Percentiles rank a stretch among this genome's conserved stretches.
phyloP scores from a whole-genome alignment of 352 stramenopile species.

The Pythium periplocum region DNA sequence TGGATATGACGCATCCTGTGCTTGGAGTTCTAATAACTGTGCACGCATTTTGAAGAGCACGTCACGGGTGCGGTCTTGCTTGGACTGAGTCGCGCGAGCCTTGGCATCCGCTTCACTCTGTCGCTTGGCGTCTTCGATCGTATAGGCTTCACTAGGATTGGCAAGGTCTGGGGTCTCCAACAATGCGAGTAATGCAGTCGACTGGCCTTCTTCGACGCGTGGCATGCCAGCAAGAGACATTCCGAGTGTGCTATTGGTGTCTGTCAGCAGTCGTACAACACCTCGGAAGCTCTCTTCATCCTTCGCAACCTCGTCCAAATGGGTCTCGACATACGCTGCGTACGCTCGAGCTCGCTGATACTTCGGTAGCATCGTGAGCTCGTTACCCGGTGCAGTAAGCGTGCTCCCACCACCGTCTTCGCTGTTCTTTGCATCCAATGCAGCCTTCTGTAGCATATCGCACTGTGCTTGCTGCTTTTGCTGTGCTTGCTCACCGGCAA shows the following conservation, averaged over 20 bases:
- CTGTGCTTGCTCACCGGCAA: constrained; percentile 43
- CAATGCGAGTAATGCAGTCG: constrained; percentile 19
- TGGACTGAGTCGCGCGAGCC: constrained; percentile 49
- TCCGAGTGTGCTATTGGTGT: constrained; percentile 30
- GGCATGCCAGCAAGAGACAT: constrained; percentile 16
- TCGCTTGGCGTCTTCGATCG: constrained; percentile 89
- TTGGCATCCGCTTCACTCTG: constrained; percentile 86
- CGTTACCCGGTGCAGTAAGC: constrained; percentile 11
- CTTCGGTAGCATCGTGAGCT: constrained; percentile 54
- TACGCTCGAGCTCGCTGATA: constrained; percentile 75
- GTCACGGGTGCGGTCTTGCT: constrained; percentile 84
- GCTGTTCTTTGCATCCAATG: constrained; percentile 39
- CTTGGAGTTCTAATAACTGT: constrained; percentile 67
- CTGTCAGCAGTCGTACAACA: constrained; percentile 38
- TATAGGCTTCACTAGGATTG: constrained; percentile 78
- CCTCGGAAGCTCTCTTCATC: constrained; percentile 53
- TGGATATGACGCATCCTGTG: constrained; percentile 48
- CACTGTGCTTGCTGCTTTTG: constrained; percentile 50
- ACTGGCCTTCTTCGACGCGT: constrained; percentile 6
- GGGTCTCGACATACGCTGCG: constrained; percentile 54
- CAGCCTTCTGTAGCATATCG: constrained; percentile 39
- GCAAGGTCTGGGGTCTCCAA: constrained; percentile 66
- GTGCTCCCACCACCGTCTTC: constrained; percentile 22
- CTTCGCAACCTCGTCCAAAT: constrained; percentile 17
- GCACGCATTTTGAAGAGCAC: constrained; percentile 81